Base-by-base conservation (phyloP, 169 alveolate species). In the Plasmodium falciparum region DNA sequence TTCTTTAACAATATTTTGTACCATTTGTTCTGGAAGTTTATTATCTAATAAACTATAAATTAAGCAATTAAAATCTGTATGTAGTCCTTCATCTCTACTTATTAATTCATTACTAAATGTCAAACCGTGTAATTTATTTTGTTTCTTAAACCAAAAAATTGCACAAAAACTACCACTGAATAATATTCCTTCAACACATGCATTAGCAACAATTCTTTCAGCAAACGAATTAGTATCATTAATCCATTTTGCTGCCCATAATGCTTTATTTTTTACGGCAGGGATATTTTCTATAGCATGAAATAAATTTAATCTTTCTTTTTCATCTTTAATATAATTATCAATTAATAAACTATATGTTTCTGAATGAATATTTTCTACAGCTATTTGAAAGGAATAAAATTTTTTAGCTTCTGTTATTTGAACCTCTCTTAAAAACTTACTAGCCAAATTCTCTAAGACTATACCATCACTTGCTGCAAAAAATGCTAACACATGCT, bases 401-500 rank as follows among this genome's bases (percentile, higher is more conserved):
- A 98, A 99, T 76, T 98, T 97, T 73, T 99, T 94, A 3, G 99
- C 99, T 86, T 98, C 99, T 6, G 99, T 99, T 20, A 98, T 92
- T 90, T 98, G 97, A 26, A 98, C 98, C 85, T 99, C 99, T 52
- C 96, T 88, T 89, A 97, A 93, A 94, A 99, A 99, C 89, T 96
- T 95, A 86, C 95, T 92, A 7, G 99, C 99, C 69, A 99, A 74
- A 90, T 99, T 99, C 95, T 99, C 99, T 89, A 98, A 95, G 5
- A 99, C 99, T 58, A 99, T 99, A 3, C 99, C 99, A 91, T 99
- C 99, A 90, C 98, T 95, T 43, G 99, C 99, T 47, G 99, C 99
- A 89, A 98, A 98, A 92, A 98, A 98, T 39, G 99, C 99, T 39
- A 98, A 95, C 20, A 98, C 99, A 88, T 97, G 95, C 88, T 97